Base-by-base conservation (phyloP, 805 yeast species). In the Groenewaldozyma tartarivorans region DNA sequence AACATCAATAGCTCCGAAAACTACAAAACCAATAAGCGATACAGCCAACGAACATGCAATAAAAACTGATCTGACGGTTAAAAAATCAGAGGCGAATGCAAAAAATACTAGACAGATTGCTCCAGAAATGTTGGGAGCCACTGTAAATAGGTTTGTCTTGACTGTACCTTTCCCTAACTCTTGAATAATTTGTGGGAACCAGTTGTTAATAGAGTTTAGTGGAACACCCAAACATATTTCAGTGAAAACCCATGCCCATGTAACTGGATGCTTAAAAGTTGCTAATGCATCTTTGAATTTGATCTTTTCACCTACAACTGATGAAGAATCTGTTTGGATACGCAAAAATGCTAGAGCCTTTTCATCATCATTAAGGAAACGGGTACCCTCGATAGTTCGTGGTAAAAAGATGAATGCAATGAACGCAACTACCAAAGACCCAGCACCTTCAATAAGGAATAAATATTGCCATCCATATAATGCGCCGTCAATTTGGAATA, bases 61-160 rank as follows among this genome's bases (percentile, higher is more conserved):
- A 44, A 63, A 68, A 2, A 50, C 46, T 4, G 71, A 66, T 49
- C 75, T 58, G 5, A 67, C 44, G 21, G 57, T 55, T 19, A 60
- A 42, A 38, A 52, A 58, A 51, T 71, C 75, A 4, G 75, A 71
- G 27, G 53, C 42, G 40, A 67, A 66, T 5, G 67, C 63, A 17
- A 68, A 50, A 4, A 61, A 44, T 6, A 71, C 44, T 33, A 70
- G 56, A 4, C 66, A 57, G 16, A 67, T 53, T 2, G 75, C 74
- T 29, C 75, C 75, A 60, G 66, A 64, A 19, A 65, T 52, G 48
- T 68, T 70, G 19, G 75, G 75, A 16, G 75, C 74, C 34, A 71
- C 72, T 11, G 75, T 78, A 61, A 76, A 81, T 44, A 77, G 70
- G 56, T 82, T 79, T 9, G 90, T 87, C 41, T 69, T 64, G 50